Evolutionary conservation across 2,329 filamentous ascomycete genomes (phyloP).

Genomic region (Zelopaecilomyces penicillatus): DNA sequence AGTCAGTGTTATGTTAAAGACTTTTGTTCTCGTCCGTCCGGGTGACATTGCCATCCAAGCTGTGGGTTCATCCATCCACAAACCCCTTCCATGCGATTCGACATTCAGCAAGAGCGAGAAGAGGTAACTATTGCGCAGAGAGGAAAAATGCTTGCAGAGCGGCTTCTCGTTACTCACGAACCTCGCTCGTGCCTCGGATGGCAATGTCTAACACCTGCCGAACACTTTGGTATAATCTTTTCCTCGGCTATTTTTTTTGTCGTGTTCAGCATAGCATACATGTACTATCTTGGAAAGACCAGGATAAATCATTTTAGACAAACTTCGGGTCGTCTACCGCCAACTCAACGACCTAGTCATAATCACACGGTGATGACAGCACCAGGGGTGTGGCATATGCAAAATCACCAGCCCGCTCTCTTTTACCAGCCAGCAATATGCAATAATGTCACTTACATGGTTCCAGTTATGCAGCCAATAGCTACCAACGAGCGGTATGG

Average conservation of each 20-base stretch:
- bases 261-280: constrained; percentile 21
- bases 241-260: constrained; percentile 22
- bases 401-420: not conserved
- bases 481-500: not conserved
- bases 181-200: constrained; percentile 23
- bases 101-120: too few species aligned
- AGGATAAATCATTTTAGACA: constrained; percentile 1
- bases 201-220: constrained; percentile 28
- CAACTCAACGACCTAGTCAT: too few species aligned
- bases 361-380: too few species aligned
- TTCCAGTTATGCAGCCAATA: constrained; percentile 1
- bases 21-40: too few species aligned
- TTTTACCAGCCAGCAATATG: constrained; percentile 5
- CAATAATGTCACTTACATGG: not conserved
- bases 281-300: constrained; percentile 26
- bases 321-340: not conserved
- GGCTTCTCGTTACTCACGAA: not conserved
- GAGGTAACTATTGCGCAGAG: not conserved
- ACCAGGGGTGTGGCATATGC: too few species aligned
- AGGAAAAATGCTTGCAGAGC: not conserved
- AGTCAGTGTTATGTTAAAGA: too few species aligned
- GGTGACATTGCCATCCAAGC: too few species aligned
- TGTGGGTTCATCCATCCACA: too few species aligned
- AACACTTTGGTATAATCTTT: constrained; percentile 33
- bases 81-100: too few species aligned